phyloP scores from a whole-genome alignment of 805 yeast species.

The Groenewaldozyma salmanticensis region DNA sequence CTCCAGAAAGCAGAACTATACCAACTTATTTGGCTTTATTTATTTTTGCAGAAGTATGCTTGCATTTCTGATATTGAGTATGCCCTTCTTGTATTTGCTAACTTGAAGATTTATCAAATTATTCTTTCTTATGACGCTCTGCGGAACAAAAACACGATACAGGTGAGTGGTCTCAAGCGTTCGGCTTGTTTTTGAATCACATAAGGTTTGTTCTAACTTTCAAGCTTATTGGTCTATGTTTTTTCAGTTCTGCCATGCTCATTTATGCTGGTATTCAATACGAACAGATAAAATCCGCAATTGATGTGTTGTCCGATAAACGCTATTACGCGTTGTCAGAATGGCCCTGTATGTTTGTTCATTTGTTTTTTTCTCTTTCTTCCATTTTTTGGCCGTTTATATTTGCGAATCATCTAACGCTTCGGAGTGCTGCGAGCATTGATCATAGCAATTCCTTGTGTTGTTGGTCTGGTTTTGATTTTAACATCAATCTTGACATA shows the following conservation, averaged over 20 bases:
- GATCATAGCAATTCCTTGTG: constrained; percentile 35
- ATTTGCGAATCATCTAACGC: neutral
- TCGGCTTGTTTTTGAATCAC: neutral
- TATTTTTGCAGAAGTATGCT: constrained; percentile 33
- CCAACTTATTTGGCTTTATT: constrained; percentile 39
- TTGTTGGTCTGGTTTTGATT: constrained; percentile 31
- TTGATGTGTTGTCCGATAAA: constrained; percentile 14
- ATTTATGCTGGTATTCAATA: constrained; percentile 40
- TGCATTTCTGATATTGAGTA: neutral
- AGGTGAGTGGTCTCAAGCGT: constrained; percentile 8
- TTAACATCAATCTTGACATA: constrained; percentile 26
- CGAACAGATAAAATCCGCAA: constrained; percentile 29
- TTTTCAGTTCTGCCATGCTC: constrained; percentile 35
- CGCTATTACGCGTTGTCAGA: constrained; percentile 8
- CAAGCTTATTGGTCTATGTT: constrained; percentile 28
- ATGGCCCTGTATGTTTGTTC: constrained; percentile 12
- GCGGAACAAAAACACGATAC: constrained; percentile 30
- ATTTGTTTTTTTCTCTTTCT: constrained; percentile 1
- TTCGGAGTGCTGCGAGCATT: constrained; percentile 24
- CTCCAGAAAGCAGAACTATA: constrained; percentile 22
- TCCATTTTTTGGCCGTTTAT: too few relatives aligned
- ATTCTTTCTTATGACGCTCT: constrained; percentile 33
- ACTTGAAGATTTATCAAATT: constrained; percentile 29
- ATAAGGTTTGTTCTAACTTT: neutral
- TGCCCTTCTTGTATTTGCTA: neutral